Conservation (phyloP, 1,284 basidiomycete genomes). For the Cryptococcus hybrid region DNA sequence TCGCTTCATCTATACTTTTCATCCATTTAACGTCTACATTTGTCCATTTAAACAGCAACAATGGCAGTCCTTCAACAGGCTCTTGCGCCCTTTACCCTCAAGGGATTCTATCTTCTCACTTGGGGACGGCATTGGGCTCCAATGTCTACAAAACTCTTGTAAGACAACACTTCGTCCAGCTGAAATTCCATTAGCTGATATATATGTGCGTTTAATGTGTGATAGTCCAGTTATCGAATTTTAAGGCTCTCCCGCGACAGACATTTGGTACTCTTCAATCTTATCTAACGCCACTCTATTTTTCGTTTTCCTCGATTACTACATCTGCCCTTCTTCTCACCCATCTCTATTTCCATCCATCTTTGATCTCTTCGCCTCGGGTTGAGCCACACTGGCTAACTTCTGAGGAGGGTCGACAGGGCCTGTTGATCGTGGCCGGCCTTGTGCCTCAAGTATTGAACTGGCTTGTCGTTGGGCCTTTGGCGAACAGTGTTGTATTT, state of each 20-base stretch:
- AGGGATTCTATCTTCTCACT: constrained; percentile 50
- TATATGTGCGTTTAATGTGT: background rate
- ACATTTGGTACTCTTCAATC: constrained; percentile 75
- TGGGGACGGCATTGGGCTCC: constrained; percentile 47
- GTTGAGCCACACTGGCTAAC: constrained; percentile 53
- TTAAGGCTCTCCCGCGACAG: constrained; percentile 55
- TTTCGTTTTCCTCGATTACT: constrained; percentile 60
- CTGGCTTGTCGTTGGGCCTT: constrained; percentile 42
- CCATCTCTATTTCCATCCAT: constrained; percentile 66
- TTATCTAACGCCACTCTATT: constrained; percentile 71
- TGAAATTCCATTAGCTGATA: background rate
- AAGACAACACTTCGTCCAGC: constrained; percentile 14
- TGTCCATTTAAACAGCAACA: background rate
- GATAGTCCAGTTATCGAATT: constrained; percentile 29
- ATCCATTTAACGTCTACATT: background rate
- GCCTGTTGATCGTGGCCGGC: constrained; percentile 60
- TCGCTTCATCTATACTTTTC: background rate
- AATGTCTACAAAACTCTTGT: constrained; percentile 47
- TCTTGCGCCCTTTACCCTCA: constrained; percentile 47
- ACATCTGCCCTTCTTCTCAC: constrained; percentile 60
- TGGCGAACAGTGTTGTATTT: constrained; percentile 59
- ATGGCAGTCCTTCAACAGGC: constrained; percentile 30
- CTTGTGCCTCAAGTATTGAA: constrained; percentile 56
- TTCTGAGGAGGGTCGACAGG: constrained; percentile 65
- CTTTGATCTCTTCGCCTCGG: constrained; percentile 52